Conservation (phyloP, 2,329 filamentous ascomycete genomes). For the Thelonectria blattea region DNA sequence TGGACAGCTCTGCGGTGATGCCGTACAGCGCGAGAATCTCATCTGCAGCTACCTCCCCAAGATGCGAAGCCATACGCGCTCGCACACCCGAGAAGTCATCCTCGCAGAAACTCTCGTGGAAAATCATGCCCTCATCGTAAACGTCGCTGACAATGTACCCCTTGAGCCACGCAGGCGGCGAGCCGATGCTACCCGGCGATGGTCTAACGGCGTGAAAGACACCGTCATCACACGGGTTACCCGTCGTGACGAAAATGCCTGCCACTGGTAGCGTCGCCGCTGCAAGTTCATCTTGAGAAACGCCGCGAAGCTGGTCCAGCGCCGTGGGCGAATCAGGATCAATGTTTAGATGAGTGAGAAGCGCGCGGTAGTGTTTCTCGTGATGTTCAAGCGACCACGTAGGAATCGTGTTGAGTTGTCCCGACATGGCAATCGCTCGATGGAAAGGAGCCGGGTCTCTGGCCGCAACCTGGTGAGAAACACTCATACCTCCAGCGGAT, state of each 20-base stretch:
- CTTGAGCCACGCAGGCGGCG: constrained; percentile 21
- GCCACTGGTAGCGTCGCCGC: constrained; percentile 20
- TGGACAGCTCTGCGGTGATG: constrained; percentile 1
- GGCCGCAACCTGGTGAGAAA: constrained; percentile 19
- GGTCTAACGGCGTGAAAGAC: constrained; percentile 11
- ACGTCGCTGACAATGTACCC: constrained; percentile 24
- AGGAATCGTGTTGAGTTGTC: constrained; percentile 20
- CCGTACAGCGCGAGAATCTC: constrained; percentile 17
- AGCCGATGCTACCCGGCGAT: constrained; percentile 1
- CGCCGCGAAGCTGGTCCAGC: constrained; percentile 16
- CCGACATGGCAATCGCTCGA: constrained; percentile 24
- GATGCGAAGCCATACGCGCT: not conserved
- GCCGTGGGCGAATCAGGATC: constrained; percentile 14
- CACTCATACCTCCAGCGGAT: constrained; percentile 20
- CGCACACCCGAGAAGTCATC: constrained; percentile 5
- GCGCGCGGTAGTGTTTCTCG: constrained; percentile 19
- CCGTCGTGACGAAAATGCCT: constrained; percentile 18
- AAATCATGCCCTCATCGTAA: constrained; percentile 25
- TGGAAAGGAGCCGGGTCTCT: constrained; percentile 20
- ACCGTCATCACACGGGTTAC: constrained; percentile 24
- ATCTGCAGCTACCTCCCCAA: not conserved
- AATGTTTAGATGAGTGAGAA: constrained; percentile 20
- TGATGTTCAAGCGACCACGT: constrained; percentile 18
- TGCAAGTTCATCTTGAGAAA: constrained; percentile 14
- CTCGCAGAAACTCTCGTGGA: constrained; percentile 12